These are phyloP conservation scores for Capsella bursapastoris DNA, from an alignment of 345 rosid species.

Conservation along the genomic window DNA sequence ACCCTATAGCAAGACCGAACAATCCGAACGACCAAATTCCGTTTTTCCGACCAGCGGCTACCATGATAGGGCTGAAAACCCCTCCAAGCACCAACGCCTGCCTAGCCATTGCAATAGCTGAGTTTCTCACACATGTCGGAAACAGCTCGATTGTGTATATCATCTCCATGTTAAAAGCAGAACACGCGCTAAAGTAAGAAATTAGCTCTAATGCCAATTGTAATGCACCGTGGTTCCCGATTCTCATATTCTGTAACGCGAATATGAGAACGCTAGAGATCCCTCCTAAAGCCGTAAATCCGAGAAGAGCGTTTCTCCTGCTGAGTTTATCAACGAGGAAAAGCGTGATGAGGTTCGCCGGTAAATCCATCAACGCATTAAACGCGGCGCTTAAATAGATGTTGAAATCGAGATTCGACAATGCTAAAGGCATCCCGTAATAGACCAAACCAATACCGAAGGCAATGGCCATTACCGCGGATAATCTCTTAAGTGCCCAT, in stretches of 20 bases:
- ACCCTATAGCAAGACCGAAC: conserved; percentile 60
- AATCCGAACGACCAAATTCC: conserved; percentile 56
- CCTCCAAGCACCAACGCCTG: conserved; percentile 67
- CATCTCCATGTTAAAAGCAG: conserved; percentile 48
- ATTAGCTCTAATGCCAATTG: conserved; percentile 62
- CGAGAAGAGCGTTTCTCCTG: conserved; percentile 50
- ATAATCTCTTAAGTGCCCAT: conserved; percentile 61
- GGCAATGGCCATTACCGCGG: conserved; percentile 49
- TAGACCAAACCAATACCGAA: conserved; percentile 71
- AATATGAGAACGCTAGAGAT: conserved; percentile 51
- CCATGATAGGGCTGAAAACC: conserved; percentile 59
- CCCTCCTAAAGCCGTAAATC: conserved; percentile 53
- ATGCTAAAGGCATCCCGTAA: conserved; percentile 76
- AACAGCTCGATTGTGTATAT: conserved; percentile 68
- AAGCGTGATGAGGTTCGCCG: conserved; percentile 54
- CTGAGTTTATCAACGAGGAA: conserved; percentile 52
- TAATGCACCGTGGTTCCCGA: conserved; percentile 19
- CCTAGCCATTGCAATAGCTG: conserved; percentile 65
- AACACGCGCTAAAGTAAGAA: conserved; percentile 63
- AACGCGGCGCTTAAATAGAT: conserved; percentile 65
- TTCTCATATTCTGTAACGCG: conserved; percentile 39
- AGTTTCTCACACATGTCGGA: conserved; percentile 68
- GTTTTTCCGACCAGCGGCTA: conserved; percentile 56
- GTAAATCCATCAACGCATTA: conserved; percentile 73
- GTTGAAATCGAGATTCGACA: conserved; percentile 55